Evolutionary conservation across 2,329 filamentous ascomycete species (phyloP).

Genomic region (Trichophaea hybrida): DNA sequence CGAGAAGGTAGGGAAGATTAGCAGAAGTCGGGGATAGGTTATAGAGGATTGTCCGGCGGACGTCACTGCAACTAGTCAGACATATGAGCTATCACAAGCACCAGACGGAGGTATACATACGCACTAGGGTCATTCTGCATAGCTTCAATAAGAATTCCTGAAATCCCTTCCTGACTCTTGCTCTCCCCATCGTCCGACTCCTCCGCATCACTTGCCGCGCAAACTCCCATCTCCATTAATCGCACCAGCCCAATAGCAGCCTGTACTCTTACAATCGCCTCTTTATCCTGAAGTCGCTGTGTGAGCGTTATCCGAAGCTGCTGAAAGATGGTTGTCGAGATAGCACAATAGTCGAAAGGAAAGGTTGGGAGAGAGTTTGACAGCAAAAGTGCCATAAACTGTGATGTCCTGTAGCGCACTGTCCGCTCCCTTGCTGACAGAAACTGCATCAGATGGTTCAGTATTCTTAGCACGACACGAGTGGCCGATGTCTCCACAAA

Average conservation of each 20-base stretch:
- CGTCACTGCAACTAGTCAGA: slow-evolving; percentile 41
- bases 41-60: slow-evolving; percentile 70
- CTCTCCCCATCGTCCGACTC: slow-evolving; percentile 58
- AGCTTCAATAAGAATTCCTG: slow-evolving; percentile 73
- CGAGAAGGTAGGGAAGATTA: slow-evolving; percentile 74
- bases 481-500: slow-evolving; percentile 73
- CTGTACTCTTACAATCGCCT: slow-evolving; percentile 80
- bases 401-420: slow-evolving; percentile 76
- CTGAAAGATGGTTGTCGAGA: slow-evolving; percentile 48
- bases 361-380: slow-evolving; percentile 63
- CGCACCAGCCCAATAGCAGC: slow-evolving; percentile 81
- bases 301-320: slow-evolving; percentile 64
- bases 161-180: slow-evolving; percentile 50
- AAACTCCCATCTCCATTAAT: slow-evolving; percentile 37
- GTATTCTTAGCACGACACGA: slow-evolving; percentile 58
- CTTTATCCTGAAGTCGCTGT: slow-evolving; percentile 83
- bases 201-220: slow-evolving; percentile 57
- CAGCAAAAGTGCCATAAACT: slow-evolving; percentile 79
- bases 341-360: slow-evolving; percentile 52
- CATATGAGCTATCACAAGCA: not conserved
- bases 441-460: slow-evolving; percentile 60
- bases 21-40: slow-evolving; percentile 72
- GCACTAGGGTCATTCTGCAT: slow-evolving; percentile 89
- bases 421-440: slow-evolving; percentile 81
- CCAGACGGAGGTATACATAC: slow-evolving; percentile 10